Conservation (phyloP, 2,329 filamentous ascomycete species). For the Colletotrichum incanum region DNA sequence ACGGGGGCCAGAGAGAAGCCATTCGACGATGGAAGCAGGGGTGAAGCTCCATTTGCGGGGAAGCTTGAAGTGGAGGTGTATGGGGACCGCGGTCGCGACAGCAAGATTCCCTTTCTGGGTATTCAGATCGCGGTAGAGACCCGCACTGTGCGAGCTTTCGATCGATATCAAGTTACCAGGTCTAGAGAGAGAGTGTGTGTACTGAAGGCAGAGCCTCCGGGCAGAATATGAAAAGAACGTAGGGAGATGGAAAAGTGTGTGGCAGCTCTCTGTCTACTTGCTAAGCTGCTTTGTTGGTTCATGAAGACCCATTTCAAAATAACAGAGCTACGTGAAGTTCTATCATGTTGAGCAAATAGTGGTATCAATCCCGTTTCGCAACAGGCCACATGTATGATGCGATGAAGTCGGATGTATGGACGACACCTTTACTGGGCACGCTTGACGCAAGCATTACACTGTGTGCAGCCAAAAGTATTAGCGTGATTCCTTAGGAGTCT, state of each 20-base stretch:
- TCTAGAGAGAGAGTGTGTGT: too few species aligned
- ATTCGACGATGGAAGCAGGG: constrained; percentile 6
- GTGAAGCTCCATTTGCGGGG: constrained; percentile 28
- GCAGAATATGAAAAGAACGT: not conserved
- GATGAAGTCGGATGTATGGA: not conserved
- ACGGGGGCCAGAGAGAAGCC: not conserved
- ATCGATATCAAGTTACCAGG: too few species aligned
- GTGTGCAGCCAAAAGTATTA: not conserved
- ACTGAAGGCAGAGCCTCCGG: not conserved
- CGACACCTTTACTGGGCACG: not conserved
- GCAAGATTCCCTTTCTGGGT: constrained; percentile 43
- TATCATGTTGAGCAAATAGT: not conserved
- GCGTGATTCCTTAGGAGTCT: not conserved
- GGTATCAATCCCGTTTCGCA: not conserved
- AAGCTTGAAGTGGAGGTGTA: constrained; percentile 12
- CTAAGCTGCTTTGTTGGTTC: too few species aligned
- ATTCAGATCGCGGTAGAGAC: constrained; percentile 38
- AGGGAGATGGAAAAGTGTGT: too few species aligned
- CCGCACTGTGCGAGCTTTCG: constrained; percentile 12
- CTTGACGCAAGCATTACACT: not conserved
- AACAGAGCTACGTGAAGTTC: not conserved
- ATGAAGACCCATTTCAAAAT: too few species aligned
- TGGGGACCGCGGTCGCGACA: constrained; percentile 12
- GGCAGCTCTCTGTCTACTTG: not conserved
- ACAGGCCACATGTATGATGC: not conserved